Base-by-base conservation (phyloP, 2,329 filamentous ascomycete species). In the Tolypocladium paradoxum region DNA sequence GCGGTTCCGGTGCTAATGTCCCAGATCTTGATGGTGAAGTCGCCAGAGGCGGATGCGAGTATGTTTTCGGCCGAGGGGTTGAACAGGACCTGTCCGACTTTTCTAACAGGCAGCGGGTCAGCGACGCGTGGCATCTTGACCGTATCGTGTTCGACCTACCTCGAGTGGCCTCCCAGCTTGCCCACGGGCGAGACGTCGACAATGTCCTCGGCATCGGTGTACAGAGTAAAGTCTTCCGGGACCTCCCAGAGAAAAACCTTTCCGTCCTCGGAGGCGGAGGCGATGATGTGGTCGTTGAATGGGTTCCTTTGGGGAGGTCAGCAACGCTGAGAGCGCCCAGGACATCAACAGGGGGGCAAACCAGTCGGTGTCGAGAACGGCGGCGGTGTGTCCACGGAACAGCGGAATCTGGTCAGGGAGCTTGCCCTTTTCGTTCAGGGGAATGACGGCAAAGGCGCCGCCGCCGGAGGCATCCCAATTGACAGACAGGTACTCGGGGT, bases 381-480 rank as follows among this genome's bases (percentile, higher is more conserved):
- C 85, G 49, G 90, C 90, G 45, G 93, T 99, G 72, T 99, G 93
- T 56, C 93, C 93, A 62, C 93, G 86, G 73, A 97, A 99, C 64
- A 99, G 78, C 56, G 93, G 93, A 62, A 99, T 87, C 65, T 88
- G 85, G 68, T 97, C 93, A 49, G 93, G 93, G 52, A 95, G 73
- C 73, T 93, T 91, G 59, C 93, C 93, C 64, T 82, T 85, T 78
- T 99, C 92, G 61, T 85, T 82, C 63, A 96, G 73, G 56, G 93
- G 93, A 61, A 99, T 90, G 62, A 99, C 92, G 53, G 93, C 93
- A 68, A 99, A 97, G 62, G 93, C 92, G 67, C 93, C 93, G 65
- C 93, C 93, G 58, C 93, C 93, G 68, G 90, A 88, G 38, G 93
- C 81, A 73, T 99, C 92, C 93, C 93, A 99, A 79, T 99, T 99